Evolutionary conservation across 352 stramenopile species (phyloP).

Genomic region (Globisporangium paroecandrum): DNA sequence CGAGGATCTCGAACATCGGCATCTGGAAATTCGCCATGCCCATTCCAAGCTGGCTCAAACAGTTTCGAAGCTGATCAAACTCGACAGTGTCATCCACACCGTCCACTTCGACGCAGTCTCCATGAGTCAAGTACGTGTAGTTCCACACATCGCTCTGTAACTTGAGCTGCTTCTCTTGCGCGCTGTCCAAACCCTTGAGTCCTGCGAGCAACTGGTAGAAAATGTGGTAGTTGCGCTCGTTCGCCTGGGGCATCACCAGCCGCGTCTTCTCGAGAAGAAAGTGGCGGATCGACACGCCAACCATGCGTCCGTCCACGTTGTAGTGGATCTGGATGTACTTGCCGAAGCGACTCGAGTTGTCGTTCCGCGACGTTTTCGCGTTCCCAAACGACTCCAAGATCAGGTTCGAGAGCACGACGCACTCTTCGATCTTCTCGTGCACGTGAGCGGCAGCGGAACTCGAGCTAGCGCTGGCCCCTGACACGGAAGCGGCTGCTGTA

Average conservation of each 20-base stretch:
- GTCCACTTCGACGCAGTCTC: slow-evolving; percentile 74
- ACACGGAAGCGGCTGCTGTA: background rate
- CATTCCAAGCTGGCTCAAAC: slow-evolving; percentile 70
- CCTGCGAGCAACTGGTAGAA: slow-evolving; percentile 77
- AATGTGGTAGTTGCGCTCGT: slow-evolving; percentile 82
- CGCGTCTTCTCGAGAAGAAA: slow-evolving; percentile 82
- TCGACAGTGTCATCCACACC: slow-evolving; percentile 67
- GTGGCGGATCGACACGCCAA: slow-evolving; percentile 69
- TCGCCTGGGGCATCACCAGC: slow-evolving; percentile 58
- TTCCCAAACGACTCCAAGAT: slow-evolving; percentile 87
- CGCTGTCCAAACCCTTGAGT: slow-evolving; percentile 26
- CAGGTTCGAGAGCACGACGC: slow-evolving; percentile 76
- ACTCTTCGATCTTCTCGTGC: slow-evolving; percentile 81
- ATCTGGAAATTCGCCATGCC: slow-evolving; percentile 53
- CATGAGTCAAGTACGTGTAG: slow-evolving; percentile 69
- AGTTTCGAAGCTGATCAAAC: slow-evolving; percentile 65
- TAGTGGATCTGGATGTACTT: slow-evolving; percentile 91
- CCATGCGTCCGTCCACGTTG: slow-evolving; percentile 68
- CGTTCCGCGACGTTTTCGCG: slow-evolving; percentile 81
- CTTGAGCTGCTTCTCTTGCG: slow-evolving; percentile 25
- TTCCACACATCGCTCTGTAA: slow-evolving; percentile 54
- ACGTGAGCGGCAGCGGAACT: slow-evolving; percentile 26
- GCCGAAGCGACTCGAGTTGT: slow-evolving; percentile 89
- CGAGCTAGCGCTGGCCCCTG: slow-evolving; percentile 8
- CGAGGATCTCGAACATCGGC: slow-evolving; percentile 70